Conservation (phyloP, 345 rosid species). For the Moricandia moricandioides region DNA sequence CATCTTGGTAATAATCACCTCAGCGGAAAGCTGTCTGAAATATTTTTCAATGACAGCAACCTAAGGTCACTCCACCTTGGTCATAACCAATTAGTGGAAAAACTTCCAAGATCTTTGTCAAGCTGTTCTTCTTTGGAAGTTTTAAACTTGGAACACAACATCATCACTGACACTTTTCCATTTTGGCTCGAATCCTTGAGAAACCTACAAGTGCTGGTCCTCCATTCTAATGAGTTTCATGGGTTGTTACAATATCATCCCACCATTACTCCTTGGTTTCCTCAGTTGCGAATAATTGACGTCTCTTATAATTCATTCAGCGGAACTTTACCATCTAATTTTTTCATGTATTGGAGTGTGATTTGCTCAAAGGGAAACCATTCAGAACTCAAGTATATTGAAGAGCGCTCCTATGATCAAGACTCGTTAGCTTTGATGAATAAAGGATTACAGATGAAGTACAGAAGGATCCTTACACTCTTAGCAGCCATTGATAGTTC, state of each 20-base stretch:
- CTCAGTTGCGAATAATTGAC: background rate
- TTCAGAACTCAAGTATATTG: background rate
- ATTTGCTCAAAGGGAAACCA: background rate
- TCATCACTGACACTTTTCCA: background rate
- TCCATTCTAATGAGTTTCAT: background rate
- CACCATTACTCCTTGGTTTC: background rate
- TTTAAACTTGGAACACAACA: background rate
- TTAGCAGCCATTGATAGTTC: conserved; percentile 5
- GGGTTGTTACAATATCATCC: background rate
- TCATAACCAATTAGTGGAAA: background rate
- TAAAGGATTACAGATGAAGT: background rate
- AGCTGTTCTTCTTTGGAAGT: background rate
- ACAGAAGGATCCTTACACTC: background rate
- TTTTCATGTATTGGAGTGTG: background rate
- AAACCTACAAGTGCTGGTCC: background rate
- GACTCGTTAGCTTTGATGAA: background rate
- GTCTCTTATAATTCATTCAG: background rate
- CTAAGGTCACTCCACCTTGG: background rate
- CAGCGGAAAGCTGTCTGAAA: background rate
- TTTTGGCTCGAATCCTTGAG: background rate
- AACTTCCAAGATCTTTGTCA: background rate
- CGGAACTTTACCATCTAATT: background rate
- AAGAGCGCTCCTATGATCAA: background rate
- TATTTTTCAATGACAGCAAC: background rate
- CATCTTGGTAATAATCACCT: background rate